Conservation (phyloP, 257 asterid species). For the Solanum chiquidenum region DNA sequence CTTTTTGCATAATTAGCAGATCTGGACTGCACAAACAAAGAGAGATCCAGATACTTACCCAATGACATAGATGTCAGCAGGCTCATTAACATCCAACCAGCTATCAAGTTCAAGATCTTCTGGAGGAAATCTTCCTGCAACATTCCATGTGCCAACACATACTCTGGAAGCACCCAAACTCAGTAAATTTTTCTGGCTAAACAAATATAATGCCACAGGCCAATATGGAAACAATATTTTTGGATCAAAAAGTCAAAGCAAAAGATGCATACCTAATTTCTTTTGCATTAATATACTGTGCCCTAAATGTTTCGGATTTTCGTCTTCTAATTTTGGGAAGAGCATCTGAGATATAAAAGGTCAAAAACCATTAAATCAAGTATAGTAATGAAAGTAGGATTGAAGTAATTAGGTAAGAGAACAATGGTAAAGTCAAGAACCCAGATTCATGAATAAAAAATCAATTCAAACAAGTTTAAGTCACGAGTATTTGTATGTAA, state of each 20-base stretch:
- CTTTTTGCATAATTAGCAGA: background rate
- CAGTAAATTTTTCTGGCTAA: background rate
- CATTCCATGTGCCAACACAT: slow-evolving; percentile 73
- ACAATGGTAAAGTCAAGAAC: background rate
- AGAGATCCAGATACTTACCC: slow-evolving; percentile 41
- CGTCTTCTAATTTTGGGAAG: slow-evolving; percentile 69
- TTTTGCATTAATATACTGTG: slow-evolving; percentile 71
- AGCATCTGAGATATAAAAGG: slow-evolving; percentile 33
- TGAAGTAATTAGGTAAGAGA: background rate
- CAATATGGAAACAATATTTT: background rate
- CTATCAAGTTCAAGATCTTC: slow-evolving; percentile 70
- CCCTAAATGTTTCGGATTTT: slow-evolving; percentile 85
- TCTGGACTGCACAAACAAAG: background rate
- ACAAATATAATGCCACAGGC: background rate
- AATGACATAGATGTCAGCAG: slow-evolving; percentile 85
- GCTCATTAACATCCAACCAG: slow-evolving; percentile 64
- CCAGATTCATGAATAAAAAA: background rate
- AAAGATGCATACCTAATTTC: slow-evolving; percentile 55
- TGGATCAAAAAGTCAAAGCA: background rate
- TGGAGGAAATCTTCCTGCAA: slow-evolving; percentile 62
- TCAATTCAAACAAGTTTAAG: background rate
- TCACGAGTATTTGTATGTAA: background rate
- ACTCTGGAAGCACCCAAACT: slow-evolving; percentile 8
- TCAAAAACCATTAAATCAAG: background rate
- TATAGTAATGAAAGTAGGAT: background rate